phyloP scores from a whole-genome alignment of 495 filamentous ascomycete genomes.

The Talaromyces borbonicus region DNA sequence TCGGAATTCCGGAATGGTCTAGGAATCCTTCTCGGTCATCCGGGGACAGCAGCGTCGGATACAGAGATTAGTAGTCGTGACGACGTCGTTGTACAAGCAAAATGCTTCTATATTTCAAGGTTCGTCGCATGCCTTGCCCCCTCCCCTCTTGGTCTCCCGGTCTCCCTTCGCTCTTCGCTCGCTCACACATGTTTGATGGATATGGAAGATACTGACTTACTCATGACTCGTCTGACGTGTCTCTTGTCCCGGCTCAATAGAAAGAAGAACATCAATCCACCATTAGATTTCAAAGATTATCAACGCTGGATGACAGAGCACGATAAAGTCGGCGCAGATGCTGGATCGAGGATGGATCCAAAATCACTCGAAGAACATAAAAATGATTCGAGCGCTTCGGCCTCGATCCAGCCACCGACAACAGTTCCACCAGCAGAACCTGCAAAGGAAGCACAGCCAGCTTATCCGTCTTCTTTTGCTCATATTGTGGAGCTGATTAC shows the following conservation, averaged over 20 bases:
- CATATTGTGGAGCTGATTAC: slow-evolving; percentile 85
- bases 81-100: slow-evolving; percentile 39
- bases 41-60: slow-evolving; percentile 28
- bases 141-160: background rate
- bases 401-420: no score
- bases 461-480: slow-evolving; percentile 79
- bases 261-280: slow-evolving; percentile 28
- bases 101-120: slow-evolving; percentile 46
- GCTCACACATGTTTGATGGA: no score
- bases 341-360: no score
- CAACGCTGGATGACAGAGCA: slow-evolving; percentile 29
- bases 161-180: no score
- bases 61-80: slow-evolving; percentile 30
- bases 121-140: slow-evolving; percentile 13
- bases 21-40: slow-evolving; percentile 36
- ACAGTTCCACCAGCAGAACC: no score
- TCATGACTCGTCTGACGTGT: no score
- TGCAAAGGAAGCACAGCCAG: slow-evolving; percentile 32
- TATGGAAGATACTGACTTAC: no score
- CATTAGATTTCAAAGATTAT: slow-evolving; percentile 32
- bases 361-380: no score
- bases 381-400: no score
- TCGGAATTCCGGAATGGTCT: slow-evolving; percentile 40
- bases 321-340: background rate
- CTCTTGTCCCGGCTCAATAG: slow-evolving; percentile 11